These are phyloP conservation scores for Wickerhamomyces sp. DNA, from an alignment of 1,139 yeast genomes.

Conservation along the genomic window DNA sequence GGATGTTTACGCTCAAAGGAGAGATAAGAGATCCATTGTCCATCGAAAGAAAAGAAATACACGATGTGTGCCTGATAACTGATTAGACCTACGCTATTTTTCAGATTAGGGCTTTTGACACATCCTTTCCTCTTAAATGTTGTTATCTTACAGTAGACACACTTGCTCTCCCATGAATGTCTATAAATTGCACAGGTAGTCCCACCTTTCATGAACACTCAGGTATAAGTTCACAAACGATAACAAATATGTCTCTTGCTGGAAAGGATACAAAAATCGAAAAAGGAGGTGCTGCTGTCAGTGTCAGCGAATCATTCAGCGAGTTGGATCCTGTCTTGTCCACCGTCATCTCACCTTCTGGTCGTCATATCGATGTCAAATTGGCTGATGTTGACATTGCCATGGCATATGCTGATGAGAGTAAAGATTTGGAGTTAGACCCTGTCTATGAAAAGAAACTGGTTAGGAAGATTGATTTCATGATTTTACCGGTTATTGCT, in stretches of 20 bases:
- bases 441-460: slow-evolving; percentile 9
- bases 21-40: too few relatives aligned
- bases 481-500: slow-evolving; percentile 16
- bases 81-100: too few relatives aligned
- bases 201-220: too few relatives aligned
- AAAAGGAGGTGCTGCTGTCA: background rate
- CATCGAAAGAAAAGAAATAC: too few relatives aligned
- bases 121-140: too few relatives aligned
- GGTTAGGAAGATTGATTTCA: slow-evolving; percentile 10
- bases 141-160: too few relatives aligned
- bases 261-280: background rate
- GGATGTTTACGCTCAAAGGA: too few relatives aligned
- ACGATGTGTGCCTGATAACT: too few relatives aligned
- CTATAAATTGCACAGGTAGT: too few relatives aligned
- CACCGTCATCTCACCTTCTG: slow-evolving; percentile 12
- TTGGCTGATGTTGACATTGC: slow-evolving; percentile 27
- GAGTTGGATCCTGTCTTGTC: slow-evolving; percentile 9
- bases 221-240: too few relatives aligned
- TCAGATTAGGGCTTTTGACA: too few relatives aligned
- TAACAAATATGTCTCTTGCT: background rate
- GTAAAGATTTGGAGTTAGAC: slow-evolving; percentile 5
- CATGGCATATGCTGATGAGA: slow-evolving; percentile 21
- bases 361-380: slow-evolving; percentile 8
- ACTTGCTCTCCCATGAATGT: too few relatives aligned
- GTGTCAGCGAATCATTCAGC: slow-evolving; percentile 3